phyloP scores from a whole-genome alignment of 1,284 basidiomycete species.

The Schizophyllum amplum region DNA sequence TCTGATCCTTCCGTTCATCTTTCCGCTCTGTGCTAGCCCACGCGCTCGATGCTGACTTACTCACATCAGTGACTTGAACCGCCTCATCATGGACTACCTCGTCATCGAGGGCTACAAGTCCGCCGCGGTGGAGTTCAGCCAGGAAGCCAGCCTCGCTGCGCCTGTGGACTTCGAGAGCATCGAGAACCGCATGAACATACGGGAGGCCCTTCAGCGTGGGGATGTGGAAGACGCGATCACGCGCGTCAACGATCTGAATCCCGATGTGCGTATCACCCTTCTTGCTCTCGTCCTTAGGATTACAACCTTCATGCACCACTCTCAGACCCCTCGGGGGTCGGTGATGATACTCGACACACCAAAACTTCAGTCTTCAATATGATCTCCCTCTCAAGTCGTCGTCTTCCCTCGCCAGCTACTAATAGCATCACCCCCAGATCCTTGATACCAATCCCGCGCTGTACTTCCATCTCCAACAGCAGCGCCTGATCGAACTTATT shows the following conservation, averaged over 20 bases:
- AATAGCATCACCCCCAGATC: slow-evolving; percentile 51
- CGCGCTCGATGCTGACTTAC: slow-evolving; percentile 24
- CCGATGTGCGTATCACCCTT: slow-evolving; percentile 68
- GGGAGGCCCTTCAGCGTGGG: slow-evolving; percentile 89
- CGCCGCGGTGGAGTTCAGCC: slow-evolving; percentile 90
- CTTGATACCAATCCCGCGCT: slow-evolving; percentile 87
- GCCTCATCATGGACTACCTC: slow-evolving; percentile 96
- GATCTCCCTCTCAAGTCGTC: slow-evolving; percentile 31
- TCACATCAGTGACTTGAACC: slow-evolving; percentile 74
- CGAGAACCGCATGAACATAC: slow-evolving; percentile 89
- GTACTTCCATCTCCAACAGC: slow-evolving; percentile 91
- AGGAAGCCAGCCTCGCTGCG: slow-evolving; percentile 74
- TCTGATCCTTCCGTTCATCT: slow-evolving; percentile 41
- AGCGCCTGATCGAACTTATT: slow-evolving; percentile 92
- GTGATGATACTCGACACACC: slow-evolving; percentile 66
- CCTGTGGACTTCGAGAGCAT: slow-evolving; percentile 87
- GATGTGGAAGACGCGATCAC: slow-evolving; percentile 93
- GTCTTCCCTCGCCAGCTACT: slow-evolving; percentile 12
- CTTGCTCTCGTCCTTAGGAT: slow-evolving; percentile 39
- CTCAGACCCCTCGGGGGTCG: slow-evolving; percentile 71
- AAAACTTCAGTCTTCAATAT: slow-evolving; percentile 94
- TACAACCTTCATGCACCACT: slow-evolving; percentile 98
- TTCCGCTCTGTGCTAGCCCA: slow-evolving; percentile 14
- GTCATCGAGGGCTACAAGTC: slow-evolving; percentile 97
- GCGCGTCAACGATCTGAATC: slow-evolving; percentile 90